These are phyloP conservation scores for Fusarium incarnatum DNA, from an alignment of 2,329 filamentous ascomycete species.

Conservation along the genomic window DNA sequence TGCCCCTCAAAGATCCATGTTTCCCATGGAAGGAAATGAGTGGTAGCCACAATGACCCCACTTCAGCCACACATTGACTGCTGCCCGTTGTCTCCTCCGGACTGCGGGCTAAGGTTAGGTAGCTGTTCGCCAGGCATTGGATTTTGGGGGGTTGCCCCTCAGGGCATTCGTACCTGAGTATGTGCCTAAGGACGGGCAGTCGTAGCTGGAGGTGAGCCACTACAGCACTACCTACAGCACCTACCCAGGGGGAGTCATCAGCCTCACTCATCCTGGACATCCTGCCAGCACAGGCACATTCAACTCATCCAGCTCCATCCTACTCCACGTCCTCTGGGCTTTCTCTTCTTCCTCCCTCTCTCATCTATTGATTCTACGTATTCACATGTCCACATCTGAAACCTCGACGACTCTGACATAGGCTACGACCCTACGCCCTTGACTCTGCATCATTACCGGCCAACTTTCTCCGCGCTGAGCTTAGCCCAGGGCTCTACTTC, in stretches of 20 bases:
- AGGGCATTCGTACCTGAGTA: conserved; percentile 22
- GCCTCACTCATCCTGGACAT: conserved; percentile 11
- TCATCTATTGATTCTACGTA: conserved; percentile 45
- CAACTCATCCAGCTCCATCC: conserved; percentile 37
- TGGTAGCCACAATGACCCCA: conserved; percentile 30
- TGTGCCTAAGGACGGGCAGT: background rate
- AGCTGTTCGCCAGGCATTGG: conserved; percentile 1
- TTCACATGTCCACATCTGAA: conserved; percentile 41
- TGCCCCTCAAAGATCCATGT: conserved; percentile 16
- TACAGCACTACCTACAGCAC: background rate
- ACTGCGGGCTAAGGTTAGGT: background rate
- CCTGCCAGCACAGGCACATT: conserved; percentile 17
- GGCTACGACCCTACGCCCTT: conserved; percentile 35
- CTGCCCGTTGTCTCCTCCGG: background rate
- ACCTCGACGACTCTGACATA: conserved; percentile 32
- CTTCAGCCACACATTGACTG: conserved; percentile 32
- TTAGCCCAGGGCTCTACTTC: conserved; percentile 13
- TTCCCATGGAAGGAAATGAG: conserved; percentile 29
- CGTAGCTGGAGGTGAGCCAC: background rate
- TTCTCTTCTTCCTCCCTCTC: conserved; percentile 40
- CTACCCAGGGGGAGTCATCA: conserved; percentile 6
- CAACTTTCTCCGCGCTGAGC: conserved; percentile 34
- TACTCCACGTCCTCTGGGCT: conserved; percentile 34
- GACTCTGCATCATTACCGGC: conserved; percentile 27
- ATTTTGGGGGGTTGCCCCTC: conserved; percentile 19